These are phyloP conservation scores for Diaporthe eres DNA, from an alignment of 2,329 filamentous ascomycete genomes.

Conservation along the genomic window DNA sequence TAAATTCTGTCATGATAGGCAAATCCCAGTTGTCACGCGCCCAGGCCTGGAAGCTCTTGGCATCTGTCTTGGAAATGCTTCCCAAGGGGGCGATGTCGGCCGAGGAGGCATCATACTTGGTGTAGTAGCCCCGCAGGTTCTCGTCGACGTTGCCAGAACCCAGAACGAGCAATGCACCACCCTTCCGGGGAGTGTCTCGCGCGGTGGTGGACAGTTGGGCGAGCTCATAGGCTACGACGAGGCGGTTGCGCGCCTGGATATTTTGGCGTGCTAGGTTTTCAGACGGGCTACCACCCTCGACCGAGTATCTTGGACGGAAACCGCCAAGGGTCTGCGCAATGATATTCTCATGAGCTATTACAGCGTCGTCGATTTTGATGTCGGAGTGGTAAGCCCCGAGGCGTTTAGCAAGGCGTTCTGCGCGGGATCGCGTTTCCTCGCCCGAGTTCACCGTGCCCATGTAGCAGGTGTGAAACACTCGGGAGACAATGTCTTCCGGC, in stretches of 20 bases:
- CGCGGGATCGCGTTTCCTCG: conserved; percentile 70
- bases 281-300: conserved; percentile 69
- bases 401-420: conserved; percentile 67
- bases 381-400: conserved; percentile 81
- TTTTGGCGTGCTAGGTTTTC: conserved; percentile 78
- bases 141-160: conserved; percentile 75
- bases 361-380: conserved; percentile 78
- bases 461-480: conserved; percentile 61
- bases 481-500: conserved; percentile 43
- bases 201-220: conserved; percentile 73
- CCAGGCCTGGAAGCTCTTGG: conserved; percentile 75
- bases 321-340: conserved; percentile 46
- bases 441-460: conserved; percentile 74
- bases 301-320: conserved; percentile 58
- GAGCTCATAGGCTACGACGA: conserved; percentile 76
- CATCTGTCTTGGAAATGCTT: conserved; percentile 71
- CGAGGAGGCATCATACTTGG: conserved; percentile 73
- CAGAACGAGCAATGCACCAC: conserved; percentile 73
- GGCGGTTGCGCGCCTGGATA: conserved; percentile 75
- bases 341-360: conserved; percentile 64
- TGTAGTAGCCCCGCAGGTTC: conserved; percentile 66
- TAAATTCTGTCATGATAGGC: conserved; percentile 74
- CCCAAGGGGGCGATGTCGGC: conserved; percentile 72
- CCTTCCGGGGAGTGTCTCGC: conserved; percentile 63
- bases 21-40: conserved; percentile 68